Base-by-base conservation (phyloP, 805 yeast species). In the Yamadazyma olivae region DNA sequence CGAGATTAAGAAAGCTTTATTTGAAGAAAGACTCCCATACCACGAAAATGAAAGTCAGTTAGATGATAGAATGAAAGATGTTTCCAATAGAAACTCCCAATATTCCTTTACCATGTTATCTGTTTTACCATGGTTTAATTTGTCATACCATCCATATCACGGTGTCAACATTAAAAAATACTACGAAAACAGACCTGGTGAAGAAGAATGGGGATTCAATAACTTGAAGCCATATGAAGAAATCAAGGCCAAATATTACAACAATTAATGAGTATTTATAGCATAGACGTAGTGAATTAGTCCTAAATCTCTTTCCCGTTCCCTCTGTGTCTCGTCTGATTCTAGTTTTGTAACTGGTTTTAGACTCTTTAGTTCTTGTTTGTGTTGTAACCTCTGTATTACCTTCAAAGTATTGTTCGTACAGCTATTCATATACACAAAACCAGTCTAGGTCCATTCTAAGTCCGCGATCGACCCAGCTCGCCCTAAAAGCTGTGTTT, bases 111-210 rank as follows among this genome's bases (percentile, higher is more conserved):
- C 77, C 39, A 64, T 70, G 37, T 55, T 81, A 49, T 74, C 79
- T 38, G 54, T 83, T 42, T 58, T 86, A 50, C 95, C 95, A 17
- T 81, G 88, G 87, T 85, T 87, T 70, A 87, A 87, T 64, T 66
- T 83, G 44, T 88, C 79, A 31, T 64, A 78, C 56, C 95, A 86
- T 60, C 88, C 85, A 48, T 81, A 78, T 65, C 95, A 86, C 59
- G 93, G 91, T 17, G 79, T 84, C 40, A 83, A 81, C 52, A 66
- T 82, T 41, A 69, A 70, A 52, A 79, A 70, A 52, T 82, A 79
- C 44, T 71, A 71, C 42, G 79, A 74, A 54, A 66, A 59, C 35
- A 67, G 82, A 52, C 73, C 74, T 5, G 81, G 81, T 32, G 81
- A 75, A 56, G 80, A 75, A 56, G 64, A 56, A 19, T 75, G 81